These are phyloP conservation scores for Ascochyta clinopodiicola DNA, from an alignment of 2,329 filamentous ascomycete genomes.

Conservation along the genomic window DNA sequence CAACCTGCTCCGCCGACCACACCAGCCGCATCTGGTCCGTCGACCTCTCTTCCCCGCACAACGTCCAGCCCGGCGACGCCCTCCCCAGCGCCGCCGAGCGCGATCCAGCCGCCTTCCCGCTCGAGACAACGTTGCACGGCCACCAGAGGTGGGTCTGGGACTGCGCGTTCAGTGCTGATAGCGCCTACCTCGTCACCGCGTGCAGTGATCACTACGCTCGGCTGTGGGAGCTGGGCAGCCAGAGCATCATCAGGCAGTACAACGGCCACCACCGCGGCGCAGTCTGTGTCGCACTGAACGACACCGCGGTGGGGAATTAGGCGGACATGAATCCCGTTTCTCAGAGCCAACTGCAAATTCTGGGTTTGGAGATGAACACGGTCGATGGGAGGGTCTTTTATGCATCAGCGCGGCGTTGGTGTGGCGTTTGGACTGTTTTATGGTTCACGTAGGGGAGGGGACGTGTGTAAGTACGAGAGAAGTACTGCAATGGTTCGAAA, in stretches of 20 bases:
- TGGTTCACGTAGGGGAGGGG: no score
- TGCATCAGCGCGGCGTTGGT: conserved; percentile 17
- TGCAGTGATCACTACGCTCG: conserved; percentile 93
- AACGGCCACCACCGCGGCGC: conserved; percentile 92
- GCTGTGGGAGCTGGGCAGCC: conserved; percentile 85
- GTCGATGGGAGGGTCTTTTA: neutral
- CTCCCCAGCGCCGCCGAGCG: conserved; percentile 44
- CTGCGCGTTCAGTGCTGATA: conserved; percentile 92
- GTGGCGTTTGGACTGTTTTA: neutral
- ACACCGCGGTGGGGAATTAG: conserved; percentile 56
- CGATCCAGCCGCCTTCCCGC: conserved; percentile 68
- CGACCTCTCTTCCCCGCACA: conserved; percentile 57
- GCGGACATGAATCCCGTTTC: neutral
- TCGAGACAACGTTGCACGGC: conserved; percentile 85
- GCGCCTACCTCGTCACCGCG: conserved; percentile 89
- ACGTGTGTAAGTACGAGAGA: no score
- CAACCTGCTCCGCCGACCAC: conserved; percentile 92
- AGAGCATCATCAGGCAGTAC: conserved; percentile 92
- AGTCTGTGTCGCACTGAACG: conserved; percentile 91
- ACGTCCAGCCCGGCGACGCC: conserved; percentile 40
- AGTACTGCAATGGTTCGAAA: no score
- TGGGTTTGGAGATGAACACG: neutral
- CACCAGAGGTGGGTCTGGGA: conserved; percentile 99
- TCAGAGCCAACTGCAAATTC: no score
- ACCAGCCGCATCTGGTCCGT: conserved; percentile 97